A percentile compares a stretch with the other conserved stretches of the same genome.
phyloP scores from a whole-genome alignment of 164 flowering plant species.

The Tetracentron sinense region DNA sequence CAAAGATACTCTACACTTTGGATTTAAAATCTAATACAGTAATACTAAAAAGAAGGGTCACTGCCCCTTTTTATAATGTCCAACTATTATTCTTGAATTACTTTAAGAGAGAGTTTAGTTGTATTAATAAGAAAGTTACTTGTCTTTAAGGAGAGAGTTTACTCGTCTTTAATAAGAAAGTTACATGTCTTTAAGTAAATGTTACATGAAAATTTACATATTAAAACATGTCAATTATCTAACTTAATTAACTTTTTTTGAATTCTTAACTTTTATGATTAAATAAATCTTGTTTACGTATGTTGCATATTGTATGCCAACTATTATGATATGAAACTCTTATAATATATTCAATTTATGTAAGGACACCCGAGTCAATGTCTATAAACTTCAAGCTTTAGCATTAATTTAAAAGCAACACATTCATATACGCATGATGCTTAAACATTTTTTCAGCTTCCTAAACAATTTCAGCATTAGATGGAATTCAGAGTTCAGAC shows the following conservation, averaged over 20 bases:
- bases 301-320: background rate
- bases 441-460: no score
- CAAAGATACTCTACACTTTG: background rate
- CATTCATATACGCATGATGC: no score
- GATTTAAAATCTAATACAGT: background rate
- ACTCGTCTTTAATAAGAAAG: no score
- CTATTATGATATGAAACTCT: background rate
- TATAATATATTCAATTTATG: no score
- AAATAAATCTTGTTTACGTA: no score
- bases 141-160: background rate
- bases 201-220: background rate
- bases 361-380: background rate
- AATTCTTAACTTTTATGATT: no score
- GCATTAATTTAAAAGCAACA: background rate
- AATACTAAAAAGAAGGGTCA: background rate
- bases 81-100: background rate
- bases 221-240: no score
- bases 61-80: background rate
- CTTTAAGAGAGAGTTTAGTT: no score
- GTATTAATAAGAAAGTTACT: background rate
- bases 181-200: no score
- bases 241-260: no score
- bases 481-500: no score
- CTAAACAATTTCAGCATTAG: no score
- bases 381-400: background rate